These are phyloP conservation scores for Podila horticola DNA, from an alignment of 192 early-diverging fungal species.

Conservation along the genomic window DNA sequence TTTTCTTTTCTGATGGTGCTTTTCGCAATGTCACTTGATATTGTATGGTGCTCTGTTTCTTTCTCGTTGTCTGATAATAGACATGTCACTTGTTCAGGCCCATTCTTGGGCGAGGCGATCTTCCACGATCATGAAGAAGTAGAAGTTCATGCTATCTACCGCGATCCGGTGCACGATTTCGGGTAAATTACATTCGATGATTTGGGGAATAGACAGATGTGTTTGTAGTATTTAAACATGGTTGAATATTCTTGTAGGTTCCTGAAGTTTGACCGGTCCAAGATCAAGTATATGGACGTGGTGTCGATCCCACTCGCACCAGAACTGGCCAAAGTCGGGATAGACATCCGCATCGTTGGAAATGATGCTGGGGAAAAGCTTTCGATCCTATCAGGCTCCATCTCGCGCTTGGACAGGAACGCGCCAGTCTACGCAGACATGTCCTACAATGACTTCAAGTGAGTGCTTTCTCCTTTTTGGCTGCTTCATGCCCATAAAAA, in stretches of 20 bases:
- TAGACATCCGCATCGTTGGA: constrained; percentile 82
- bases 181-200: constrained; percentile 53
- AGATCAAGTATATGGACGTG: constrained; percentile 79
- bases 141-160: constrained; percentile 78
- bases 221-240: no score
- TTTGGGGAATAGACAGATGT: background rate
- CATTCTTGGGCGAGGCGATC: constrained; percentile 84
- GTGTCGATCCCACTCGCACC: constrained; percentile 73
- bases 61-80: constrained; percentile 12
- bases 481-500: constrained; percentile 21
- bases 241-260: background rate
- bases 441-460: constrained; percentile 76
- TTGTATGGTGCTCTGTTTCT: background rate
- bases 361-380: constrained; percentile 89
- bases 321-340: constrained; percentile 76
- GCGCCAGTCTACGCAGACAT: constrained; percentile 83
- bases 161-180: constrained; percentile 85
- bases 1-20: background rate
- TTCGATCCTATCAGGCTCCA: constrained; percentile 80
- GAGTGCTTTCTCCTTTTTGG: constrained; percentile 5
- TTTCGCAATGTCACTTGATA: background rate
- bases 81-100: constrained; percentile 79
- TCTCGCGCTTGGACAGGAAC: constrained; percentile 84
- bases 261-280: constrained; percentile 71
- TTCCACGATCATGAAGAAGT: constrained; percentile 85